Evolutionary conservation across 768 basidiomycete genomes (phyloP).

Genomic region (Lactarius indigo): DNA sequence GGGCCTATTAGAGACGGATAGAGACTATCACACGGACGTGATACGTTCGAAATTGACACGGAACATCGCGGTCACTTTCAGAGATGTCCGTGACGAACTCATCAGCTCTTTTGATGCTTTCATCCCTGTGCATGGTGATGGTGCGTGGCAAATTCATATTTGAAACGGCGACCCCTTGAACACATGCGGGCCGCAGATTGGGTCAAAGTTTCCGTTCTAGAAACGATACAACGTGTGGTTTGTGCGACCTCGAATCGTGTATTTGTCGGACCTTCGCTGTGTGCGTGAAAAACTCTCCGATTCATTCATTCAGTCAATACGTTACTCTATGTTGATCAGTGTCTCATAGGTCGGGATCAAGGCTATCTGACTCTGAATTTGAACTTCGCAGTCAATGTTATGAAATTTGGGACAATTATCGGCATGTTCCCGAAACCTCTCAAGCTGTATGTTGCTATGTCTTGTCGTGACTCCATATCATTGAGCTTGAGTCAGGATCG

Average conservation of each 20-base stretch:
- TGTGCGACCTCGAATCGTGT: not conserved
- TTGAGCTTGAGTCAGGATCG: not conserved
- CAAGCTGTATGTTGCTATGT: not conserved
- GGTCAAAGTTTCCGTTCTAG: not conserved
- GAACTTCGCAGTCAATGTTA: not conserved
- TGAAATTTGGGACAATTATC: not conserved
- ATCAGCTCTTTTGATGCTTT: not conserved
- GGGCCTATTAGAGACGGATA: not conserved
- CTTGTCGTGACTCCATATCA: not conserved
- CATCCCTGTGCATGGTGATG: not conserved
- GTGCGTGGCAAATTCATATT: not conserved
- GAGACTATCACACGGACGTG: not conserved
- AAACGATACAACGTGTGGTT: not conserved
- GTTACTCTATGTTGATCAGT: not conserved
- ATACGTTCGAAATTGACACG: not conserved
- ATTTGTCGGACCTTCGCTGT: not conserved
- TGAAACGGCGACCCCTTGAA: not conserved
- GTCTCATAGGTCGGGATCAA: not conserved
- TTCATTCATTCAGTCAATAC: not conserved
- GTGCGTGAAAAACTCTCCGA: not conserved
- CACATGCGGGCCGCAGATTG: not conserved
- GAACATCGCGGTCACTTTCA: not conserved
- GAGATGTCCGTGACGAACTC: not conserved
- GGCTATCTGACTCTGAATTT: not conserved
- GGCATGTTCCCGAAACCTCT: not conserved